These are phyloP conservation scores for Euphorbia pulcherrima DNA, from an alignment of 345 rosid genomes.

Conservation along the genomic window DNA sequence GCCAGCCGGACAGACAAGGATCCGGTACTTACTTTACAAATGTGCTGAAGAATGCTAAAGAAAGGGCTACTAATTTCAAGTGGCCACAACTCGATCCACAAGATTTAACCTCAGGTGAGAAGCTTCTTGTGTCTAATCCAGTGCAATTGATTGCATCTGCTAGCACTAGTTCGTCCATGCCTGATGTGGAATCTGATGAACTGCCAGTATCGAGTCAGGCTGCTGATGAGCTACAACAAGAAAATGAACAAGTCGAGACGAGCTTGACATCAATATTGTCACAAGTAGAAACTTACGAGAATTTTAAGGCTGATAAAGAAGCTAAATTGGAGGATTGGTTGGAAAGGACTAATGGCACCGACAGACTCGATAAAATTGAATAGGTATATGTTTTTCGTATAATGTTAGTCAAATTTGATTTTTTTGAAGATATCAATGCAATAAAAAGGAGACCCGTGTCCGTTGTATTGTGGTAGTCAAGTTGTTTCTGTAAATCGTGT, in stretches of 20 bases:
- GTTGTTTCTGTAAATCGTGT: too few species aligned
- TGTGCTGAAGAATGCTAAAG: slow-evolving; percentile 64
- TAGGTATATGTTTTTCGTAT: too few species aligned
- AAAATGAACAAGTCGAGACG: slow-evolving; percentile 24
- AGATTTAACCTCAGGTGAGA: slow-evolving; percentile 33
- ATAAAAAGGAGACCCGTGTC: too few species aligned
- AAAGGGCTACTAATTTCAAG: slow-evolving; percentile 62
- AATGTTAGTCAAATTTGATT: too few species aligned
- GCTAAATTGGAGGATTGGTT: slow-evolving; percentile 81
- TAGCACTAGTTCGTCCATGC: slow-evolving; percentile 37
- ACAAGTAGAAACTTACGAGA: slow-evolving; percentile 40
- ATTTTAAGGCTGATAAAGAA: slow-evolving; percentile 73
- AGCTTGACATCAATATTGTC: slow-evolving; percentile 6
- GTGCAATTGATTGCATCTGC: slow-evolving; percentile 32
- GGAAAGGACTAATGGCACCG: slow-evolving; percentile 35
- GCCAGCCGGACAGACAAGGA: slow-evolving; percentile 37
- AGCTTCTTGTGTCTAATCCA: slow-evolving; percentile 29
- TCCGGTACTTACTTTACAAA: slow-evolving; percentile 47
- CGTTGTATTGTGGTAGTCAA: too few species aligned
- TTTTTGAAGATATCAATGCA: too few species aligned
- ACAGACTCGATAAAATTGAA: slow-evolving; percentile 6
- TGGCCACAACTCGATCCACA: slow-evolving; percentile 66
- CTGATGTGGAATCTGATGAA: slow-evolving; percentile 49
- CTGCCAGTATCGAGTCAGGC: slow-evolving; percentile 44
- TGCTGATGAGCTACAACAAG: slow-evolving; percentile 34